Percentiles rank a stretch among this genome's conserved stretches.
Evolutionary conservation across 331 rosid genomes (phyloP).

Genomic region (Quercus lobata): DNA sequence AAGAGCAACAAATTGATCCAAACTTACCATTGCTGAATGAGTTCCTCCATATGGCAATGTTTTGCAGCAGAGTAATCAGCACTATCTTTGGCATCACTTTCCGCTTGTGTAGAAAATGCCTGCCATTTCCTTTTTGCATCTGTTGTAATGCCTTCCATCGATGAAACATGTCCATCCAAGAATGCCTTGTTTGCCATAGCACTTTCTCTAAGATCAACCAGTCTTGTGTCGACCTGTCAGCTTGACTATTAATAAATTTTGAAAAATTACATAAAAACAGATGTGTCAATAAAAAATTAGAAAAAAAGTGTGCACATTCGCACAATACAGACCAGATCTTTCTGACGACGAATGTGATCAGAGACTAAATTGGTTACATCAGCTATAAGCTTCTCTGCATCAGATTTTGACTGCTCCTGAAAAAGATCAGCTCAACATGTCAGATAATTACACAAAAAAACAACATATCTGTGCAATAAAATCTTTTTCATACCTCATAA

Average conservation of each 20-base stretch:
- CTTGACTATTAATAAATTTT: not conserved
- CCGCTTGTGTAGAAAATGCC: conserved; percentile 63
- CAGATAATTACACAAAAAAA: conserved; percentile 16
- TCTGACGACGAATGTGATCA: conserved; percentile 65
- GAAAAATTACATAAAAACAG: not conserved
- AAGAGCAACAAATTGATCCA: not conserved
- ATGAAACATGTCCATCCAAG: conserved; percentile 75
- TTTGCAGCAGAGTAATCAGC: conserved; percentile 74
- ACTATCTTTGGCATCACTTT: conserved; percentile 55
- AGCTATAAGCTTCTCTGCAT: conserved; percentile 81
- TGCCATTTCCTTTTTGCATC: conserved; percentile 85
- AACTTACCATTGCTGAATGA: conserved; percentile 66
- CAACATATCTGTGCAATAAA: not conserved
- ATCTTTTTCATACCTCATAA: conserved; percentile 50
- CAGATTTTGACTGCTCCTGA: conserved; percentile 85
- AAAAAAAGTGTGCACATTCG: not conserved
- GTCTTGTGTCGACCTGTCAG: conserved; percentile 71
- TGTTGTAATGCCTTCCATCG: conserved; percentile 65
- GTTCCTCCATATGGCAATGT: conserved; percentile 77
- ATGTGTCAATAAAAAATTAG: no score
- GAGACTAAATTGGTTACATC: conserved; percentile 72
- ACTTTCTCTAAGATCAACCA: conserved; percentile 58
- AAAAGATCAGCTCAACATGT: conserved; percentile 8
- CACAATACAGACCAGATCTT: conserved; percentile 56
- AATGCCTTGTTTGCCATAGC: conserved; percentile 61